Base-by-base conservation (phyloP, 805 yeast species). In the Ogataea angusta region DNA sequence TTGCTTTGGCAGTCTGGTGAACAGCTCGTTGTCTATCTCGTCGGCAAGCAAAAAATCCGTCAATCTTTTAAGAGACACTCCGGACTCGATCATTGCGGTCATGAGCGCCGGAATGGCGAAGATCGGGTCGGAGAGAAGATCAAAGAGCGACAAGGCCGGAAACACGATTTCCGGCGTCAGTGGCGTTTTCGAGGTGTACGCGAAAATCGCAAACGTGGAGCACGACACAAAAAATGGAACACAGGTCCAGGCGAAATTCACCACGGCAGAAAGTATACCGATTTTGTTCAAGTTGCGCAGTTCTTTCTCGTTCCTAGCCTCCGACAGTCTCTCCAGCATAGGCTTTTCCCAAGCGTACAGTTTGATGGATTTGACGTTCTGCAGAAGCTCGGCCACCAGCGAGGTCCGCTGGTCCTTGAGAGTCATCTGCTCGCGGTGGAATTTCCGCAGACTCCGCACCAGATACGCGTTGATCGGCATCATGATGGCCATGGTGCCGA, bases 291-390 rank as follows among this genome's bases (percentile, higher is more conserved):
- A 59, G 47, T 75, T 78, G 26, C 58, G 63, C 48, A 82, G 60
- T 54, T 82, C 88, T 45, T 73, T 62, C 40, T 73, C 71, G 49
- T 82, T 78, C 66, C 89, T 72, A 21, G 76, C 69, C 42, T 70
- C 72, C 9, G 65, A 52, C 10, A 82, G 59, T 46, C 72, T 74
- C 15, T 66, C 63, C 26, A 78, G 51, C 79, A 81, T 78, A 18
- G 87, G 82, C 24, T 64, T 62, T 55, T 82, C 90, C 84, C 86
- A 82, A 0, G 85, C 78, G 52, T 80, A 82, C 19, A 82, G 61
- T 52, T 82, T 82, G 49, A 82, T 76, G 38, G 80, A 72, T 52
- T 81, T 82, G 36, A 82, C 77, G 22, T 80, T 71, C 27, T 70
- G 68, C 36, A 82, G 57, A 10, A 82, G 67, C 50, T 82, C 90